A percentile compares a stretch with the other conserved stretches of the same genome.
These are phyloP conservation scores for Acorus gramineus DNA, from an alignment of 106 monocot genomes.

Conservation along the genomic window DNA sequence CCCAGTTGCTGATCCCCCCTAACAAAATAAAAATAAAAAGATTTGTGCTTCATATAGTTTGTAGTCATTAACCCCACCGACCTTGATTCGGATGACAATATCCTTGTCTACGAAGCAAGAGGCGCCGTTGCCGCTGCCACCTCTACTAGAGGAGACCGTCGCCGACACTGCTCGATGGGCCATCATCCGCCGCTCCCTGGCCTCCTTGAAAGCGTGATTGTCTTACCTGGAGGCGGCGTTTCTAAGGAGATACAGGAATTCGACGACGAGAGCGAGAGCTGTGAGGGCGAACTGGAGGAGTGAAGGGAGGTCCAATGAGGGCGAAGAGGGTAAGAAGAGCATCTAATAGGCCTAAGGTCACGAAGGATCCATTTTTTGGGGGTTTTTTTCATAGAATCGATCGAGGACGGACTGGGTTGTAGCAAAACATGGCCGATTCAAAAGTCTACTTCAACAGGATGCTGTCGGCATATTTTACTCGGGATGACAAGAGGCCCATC, in stretches of 20 bases:
- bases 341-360: conserved; percentile 33
- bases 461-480: too few relatives aligned
- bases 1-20: too few relatives aligned
- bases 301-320: conserved; percentile 27
- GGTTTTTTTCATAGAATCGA: conserved; percentile 39
- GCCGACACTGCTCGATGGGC: not conserved
- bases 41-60: too few relatives aligned
- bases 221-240: conserved; percentile 24
- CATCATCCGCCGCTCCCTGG: conserved; percentile 1
- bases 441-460: too few relatives aligned
- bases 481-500: too few relatives aligned
- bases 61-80: too few relatives aligned
- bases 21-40: too few relatives aligned
- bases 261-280: conserved; percentile 25
- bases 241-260: conserved; percentile 14
- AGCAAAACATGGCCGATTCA: too few relatives aligned
- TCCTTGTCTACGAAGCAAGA: conserved; percentile 29
- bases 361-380: not conserved
- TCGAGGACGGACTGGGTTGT: conserved; percentile 13
- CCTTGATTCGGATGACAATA: too few relatives aligned
- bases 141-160: conserved; percentile 13
- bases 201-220: not conserved
- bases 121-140: not conserved
- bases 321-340: conserved; percentile 15
- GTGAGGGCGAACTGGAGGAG: conserved; percentile 30